Evolutionary conservation across 2,329 filamentous ascomycete genomes (phyloP).

Genomic region (Colletotrichum plurivorum): DNA sequence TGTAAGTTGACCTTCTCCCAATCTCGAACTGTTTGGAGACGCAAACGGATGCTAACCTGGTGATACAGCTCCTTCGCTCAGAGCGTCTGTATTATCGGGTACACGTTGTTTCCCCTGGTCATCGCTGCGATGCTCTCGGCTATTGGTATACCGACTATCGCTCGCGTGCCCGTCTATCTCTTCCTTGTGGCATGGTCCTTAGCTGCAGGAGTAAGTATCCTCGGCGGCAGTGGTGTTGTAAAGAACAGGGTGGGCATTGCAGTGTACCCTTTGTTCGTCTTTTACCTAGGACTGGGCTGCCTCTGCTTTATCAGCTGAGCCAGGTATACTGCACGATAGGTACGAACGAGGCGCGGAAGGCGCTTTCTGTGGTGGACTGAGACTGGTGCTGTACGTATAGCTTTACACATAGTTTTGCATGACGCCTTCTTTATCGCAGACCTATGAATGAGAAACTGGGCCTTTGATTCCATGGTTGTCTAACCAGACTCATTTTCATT

Average conservation of each 20-base stretch:
- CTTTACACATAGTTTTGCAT: constrained; percentile 17
- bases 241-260: constrained; percentile 95
- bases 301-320: constrained; percentile 94
- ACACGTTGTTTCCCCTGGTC: constrained; percentile 96
- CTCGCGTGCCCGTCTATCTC: constrained; percentile 90
- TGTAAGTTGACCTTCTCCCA: constrained; percentile 72
- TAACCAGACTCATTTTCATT: no score
- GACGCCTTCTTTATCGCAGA: no score
- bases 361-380: neutral
- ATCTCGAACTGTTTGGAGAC: neutral
- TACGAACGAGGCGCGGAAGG: neutral
- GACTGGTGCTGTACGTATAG: constrained; percentile 29
- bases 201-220: constrained; percentile 94
- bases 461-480: no score
- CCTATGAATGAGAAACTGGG: no score
- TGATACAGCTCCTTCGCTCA: constrained; percentile 90
- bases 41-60: constrained; percentile 27
- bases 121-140: constrained; percentile 93
- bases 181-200: constrained; percentile 92
- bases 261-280: constrained; percentile 94
- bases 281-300: constrained; percentile 93
- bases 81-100: constrained; percentile 97
- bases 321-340: neutral
- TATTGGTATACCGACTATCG: constrained; percentile 82
- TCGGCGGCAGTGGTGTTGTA: constrained; percentile 94